phyloP scores from a whole-genome alignment of 306 rosid genomes.

The Erythrophleum fordii region DNA sequence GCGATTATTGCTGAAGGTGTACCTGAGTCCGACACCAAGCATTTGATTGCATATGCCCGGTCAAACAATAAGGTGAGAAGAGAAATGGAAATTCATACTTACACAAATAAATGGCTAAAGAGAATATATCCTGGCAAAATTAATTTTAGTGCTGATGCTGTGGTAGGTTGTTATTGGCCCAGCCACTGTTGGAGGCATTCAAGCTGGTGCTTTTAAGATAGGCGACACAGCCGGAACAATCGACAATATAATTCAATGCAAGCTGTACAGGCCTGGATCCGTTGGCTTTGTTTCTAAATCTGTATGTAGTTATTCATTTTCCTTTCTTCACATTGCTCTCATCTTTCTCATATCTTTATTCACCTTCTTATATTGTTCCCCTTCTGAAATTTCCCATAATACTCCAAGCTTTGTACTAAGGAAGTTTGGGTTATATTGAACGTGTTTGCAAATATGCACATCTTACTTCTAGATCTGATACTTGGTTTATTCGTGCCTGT shows the following conservation, averaged over 20 bases:
- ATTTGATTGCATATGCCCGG: conserved; percentile 92
- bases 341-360: conserved; percentile 26
- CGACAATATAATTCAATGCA: conserved; percentile 91
- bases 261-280: conserved; percentile 99
- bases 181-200: conserved; percentile 99
- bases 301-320: conserved; percentile 56
- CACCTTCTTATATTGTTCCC: conserved; percentile 8
- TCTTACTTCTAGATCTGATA: conserved; percentile 29
- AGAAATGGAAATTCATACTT: conserved; percentile 21
- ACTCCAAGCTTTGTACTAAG: conserved; percentile 15
- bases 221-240: conserved; percentile 99
- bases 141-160: conserved; percentile 39
- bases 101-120: conserved; percentile 28
- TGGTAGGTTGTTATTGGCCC: conserved; percentile 94
- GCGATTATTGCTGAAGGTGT: conserved; percentile 99
- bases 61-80: conserved; percentile 86
- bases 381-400: conserved; percentile 18
- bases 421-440: conserved; percentile 12
- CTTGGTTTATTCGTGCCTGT: conserved; percentile 27
- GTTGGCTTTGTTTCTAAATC: conserved; percentile 99
- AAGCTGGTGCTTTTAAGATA: conserved; percentile 99
- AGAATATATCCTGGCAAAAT: conserved; percentile 20
- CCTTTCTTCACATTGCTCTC: conserved; percentile 27
- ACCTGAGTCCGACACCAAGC: conserved; percentile 90
- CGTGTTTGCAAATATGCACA: conserved; percentile 17